These are phyloP conservation scores for Geranium brycei DNA, from an alignment of 345 rosid genomes.

Conservation along the genomic window DNA sequence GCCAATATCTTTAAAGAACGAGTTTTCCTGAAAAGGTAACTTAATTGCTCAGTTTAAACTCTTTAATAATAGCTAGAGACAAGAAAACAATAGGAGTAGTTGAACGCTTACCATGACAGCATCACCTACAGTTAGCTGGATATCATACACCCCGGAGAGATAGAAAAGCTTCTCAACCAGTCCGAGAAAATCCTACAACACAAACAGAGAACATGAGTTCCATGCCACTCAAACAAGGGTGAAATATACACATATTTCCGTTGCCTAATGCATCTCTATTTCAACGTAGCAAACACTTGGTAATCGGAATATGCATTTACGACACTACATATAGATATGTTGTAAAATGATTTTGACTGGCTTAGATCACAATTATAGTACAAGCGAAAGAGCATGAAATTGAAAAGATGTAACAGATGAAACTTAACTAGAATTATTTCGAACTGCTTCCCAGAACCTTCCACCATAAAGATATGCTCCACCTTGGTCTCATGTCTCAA, in stretches of 20 bases:
- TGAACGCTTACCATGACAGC: constrained; percentile 61
- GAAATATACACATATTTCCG: too few species aligned
- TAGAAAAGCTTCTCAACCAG: constrained; percentile 89
- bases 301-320: too few species aligned
- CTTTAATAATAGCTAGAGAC: not conserved
- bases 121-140: constrained; percentile 86
- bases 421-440: constrained; percentile 70
- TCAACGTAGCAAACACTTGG: too few species aligned
- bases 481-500: constrained; percentile 75
- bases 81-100: not conserved
- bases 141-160: constrained; percentile 75
- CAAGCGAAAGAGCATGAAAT: constrained; percentile 1
- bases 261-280: too few species aligned
- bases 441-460: constrained; percentile 58
- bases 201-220: constrained; percentile 5
- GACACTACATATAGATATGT: too few species aligned
- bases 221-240: too few species aligned
- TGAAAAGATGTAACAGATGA: constrained; percentile 7
- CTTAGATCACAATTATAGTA: not conserved
- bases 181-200: constrained; percentile 74
- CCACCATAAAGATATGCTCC: constrained; percentile 75
- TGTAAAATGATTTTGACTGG: not conserved
- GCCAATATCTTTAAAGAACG: constrained; percentile 56
- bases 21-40: constrained; percentile 54
- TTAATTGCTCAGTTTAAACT: not conserved